phyloP scores from a whole-genome alignment of 495 filamentous ascomycete species.

The Aspergillus avenaceus region DNA sequence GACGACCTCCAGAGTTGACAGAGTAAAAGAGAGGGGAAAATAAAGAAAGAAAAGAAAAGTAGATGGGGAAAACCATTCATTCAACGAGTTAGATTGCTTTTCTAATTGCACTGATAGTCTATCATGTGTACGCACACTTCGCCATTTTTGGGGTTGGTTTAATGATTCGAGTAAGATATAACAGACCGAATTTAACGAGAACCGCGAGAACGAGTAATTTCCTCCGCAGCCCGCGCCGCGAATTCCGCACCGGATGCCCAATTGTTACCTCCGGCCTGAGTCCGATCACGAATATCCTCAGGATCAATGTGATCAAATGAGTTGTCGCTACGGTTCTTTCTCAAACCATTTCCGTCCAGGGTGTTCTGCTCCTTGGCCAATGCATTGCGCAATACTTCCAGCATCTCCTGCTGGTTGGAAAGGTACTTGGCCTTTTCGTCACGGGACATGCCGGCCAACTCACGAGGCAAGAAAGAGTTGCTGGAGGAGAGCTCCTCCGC shows the following conservation, averaged over 20 bases:
- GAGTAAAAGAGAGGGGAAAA: too few relatives aligned
- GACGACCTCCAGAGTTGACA: too few relatives aligned
- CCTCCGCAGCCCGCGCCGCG: constrained; percentile 27
- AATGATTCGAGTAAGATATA: not conserved
- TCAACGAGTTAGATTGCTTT: not conserved
- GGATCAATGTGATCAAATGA: constrained; percentile 81
- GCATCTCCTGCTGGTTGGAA: constrained; percentile 65
- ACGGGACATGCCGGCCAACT: constrained; percentile 49
- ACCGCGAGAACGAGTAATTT: constrained; percentile 13
- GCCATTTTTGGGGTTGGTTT: not conserved
- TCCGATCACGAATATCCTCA: constrained; percentile 52
- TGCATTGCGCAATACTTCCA: constrained; percentile 66
- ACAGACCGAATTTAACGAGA: constrained; percentile 1
- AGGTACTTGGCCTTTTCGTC: constrained; percentile 68
- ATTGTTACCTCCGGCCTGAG: constrained; percentile 22
- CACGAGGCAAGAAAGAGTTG: constrained; percentile 62
- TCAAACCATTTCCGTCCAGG: constrained; percentile 44
- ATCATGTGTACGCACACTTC: not conserved
- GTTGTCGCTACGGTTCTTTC: constrained; percentile 67
- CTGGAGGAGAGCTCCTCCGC: constrained; percentile 52
- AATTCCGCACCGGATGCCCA: constrained; percentile 33
- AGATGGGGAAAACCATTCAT: not conserved
- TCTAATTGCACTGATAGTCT: not conserved
- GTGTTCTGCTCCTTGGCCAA: constrained; percentile 67
- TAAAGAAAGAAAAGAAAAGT: too few relatives aligned